phyloP scores from a whole-genome alignment of 169 alveolate species.

The Plasmodium gonderi region DNA sequence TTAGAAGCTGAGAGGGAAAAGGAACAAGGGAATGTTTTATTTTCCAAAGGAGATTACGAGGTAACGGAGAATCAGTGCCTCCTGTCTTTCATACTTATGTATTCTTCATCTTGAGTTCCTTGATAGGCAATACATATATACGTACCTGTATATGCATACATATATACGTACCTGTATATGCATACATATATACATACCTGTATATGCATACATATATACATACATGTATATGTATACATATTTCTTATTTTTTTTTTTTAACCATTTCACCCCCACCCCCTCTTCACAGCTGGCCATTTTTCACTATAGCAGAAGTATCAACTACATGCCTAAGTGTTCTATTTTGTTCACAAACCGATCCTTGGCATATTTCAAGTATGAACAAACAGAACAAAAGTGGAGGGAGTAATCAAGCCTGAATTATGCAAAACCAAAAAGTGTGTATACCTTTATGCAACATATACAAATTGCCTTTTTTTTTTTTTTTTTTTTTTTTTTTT shows the following conservation, averaged over 20 bases:
- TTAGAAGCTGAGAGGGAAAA: slow-evolving; percentile 51
- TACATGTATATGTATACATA: background rate
- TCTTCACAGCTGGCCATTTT: slow-evolving; percentile 33
- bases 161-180: background rate
- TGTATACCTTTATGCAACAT: background rate
- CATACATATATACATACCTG: background rate
- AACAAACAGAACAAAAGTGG: background rate
- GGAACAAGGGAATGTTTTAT: slow-evolving; percentile 47
- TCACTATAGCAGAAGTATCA: slow-evolving; percentile 54
- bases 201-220: background rate
- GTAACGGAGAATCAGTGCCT: background rate
- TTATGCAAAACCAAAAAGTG: background rate
- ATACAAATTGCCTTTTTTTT: background rate
- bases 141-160: background rate
- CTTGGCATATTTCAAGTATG: slow-evolving; percentile 59
- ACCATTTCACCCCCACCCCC: no score
- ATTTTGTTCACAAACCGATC: slow-evolving; percentile 49
- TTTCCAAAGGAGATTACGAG: slow-evolving; percentile 50
- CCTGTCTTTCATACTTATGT: background rate
- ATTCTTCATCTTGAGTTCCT: no score
- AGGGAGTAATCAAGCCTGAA: background rate
- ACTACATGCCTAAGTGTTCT: slow-evolving; percentile 14
- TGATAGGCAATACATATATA: no score
- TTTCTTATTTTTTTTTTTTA: background rate
- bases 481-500: background rate